Conservation (phyloP, 768 basidiomycete species). For the Lentinula detonsa region DNA sequence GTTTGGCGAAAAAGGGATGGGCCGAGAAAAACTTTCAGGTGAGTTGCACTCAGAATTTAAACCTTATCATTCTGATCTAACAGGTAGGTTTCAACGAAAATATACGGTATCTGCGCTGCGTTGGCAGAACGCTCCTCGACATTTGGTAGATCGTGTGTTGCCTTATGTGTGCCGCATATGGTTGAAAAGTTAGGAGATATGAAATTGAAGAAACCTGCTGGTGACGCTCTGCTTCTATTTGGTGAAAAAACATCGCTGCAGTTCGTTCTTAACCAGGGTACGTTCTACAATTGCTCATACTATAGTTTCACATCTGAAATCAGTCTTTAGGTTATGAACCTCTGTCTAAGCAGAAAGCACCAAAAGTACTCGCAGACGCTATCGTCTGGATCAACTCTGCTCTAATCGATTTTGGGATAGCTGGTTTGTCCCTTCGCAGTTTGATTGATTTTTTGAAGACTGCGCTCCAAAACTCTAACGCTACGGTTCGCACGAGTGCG, state of each 20-base stretch:
- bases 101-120: conserved; percentile 70
- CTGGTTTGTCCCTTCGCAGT: conserved; percentile 73
- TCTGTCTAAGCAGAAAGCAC: conserved; percentile 91
- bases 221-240: conserved; percentile 76
- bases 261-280: conserved; percentile 91
- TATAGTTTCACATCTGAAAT: background rate
- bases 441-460: conserved; percentile 90
- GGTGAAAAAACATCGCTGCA: conserved; percentile 92
- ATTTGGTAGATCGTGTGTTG: conserved; percentile 82
- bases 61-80: background rate
- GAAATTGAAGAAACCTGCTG: conserved; percentile 95
- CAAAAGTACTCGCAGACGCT: conserved; percentile 92
- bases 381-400: conserved; percentile 83
- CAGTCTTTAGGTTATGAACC: conserved; percentile 77
- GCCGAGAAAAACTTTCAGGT: conserved; percentile 99
- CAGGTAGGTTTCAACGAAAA: conserved; percentile 77
- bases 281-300: conserved; percentile 12
- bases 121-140: conserved; percentile 76
- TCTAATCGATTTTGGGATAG: conserved; percentile 86
- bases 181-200: conserved; percentile 94
- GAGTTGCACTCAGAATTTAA: conserved; percentile 7
- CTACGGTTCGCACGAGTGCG: conserved; percentile 86
- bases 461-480: conserved; percentile 89
- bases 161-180: conserved; percentile 74
- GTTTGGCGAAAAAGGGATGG: conserved; percentile 91